phyloP scores from a whole-genome alignment of 495 filamentous ascomycete species.

The Trichoderma reesei region DNA sequence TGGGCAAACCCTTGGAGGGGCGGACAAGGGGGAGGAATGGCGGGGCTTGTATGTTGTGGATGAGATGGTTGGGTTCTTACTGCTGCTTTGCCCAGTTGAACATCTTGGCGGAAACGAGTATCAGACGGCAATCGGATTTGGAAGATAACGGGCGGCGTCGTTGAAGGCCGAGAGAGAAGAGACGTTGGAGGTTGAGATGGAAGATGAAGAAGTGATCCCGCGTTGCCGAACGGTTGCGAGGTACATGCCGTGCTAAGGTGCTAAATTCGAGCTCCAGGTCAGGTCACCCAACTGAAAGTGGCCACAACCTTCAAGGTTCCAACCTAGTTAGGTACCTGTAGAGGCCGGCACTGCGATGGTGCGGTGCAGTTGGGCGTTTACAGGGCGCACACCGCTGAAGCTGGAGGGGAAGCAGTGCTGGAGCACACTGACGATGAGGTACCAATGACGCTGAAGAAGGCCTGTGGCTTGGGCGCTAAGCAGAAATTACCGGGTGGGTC shows the following conservation, averaged over 20 bases:
- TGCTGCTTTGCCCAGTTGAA: conserved; percentile 64
- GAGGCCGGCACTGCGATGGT: background rate
- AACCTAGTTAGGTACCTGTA: background rate
- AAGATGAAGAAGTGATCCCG: background rate
- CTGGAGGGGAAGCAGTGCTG: background rate
- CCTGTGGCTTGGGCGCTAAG: conserved; percentile 2
- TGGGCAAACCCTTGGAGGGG: background rate
- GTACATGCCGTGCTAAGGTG: background rate
- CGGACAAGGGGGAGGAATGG: background rate
- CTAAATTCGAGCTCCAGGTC: too few species aligned
- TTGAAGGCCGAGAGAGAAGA: background rate
- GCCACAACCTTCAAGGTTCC: background rate
- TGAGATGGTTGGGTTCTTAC: conserved; percentile 32
- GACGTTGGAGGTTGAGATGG: background rate
- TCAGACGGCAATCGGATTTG: background rate
- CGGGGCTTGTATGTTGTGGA: background rate
- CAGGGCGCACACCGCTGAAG: conserved; percentile 7
- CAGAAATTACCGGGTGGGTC: conserved; percentile 2
- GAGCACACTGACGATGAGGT: background rate
- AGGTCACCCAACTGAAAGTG: too few species aligned
- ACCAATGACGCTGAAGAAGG: background rate
- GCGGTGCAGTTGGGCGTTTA: background rate
- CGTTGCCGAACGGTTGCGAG: background rate
- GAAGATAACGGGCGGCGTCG: background rate
- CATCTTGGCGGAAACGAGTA: conserved; percentile 16